Conservation (phyloP, 495 filamentous ascomycete genomes). For the Neurospora sp. region DNA sequence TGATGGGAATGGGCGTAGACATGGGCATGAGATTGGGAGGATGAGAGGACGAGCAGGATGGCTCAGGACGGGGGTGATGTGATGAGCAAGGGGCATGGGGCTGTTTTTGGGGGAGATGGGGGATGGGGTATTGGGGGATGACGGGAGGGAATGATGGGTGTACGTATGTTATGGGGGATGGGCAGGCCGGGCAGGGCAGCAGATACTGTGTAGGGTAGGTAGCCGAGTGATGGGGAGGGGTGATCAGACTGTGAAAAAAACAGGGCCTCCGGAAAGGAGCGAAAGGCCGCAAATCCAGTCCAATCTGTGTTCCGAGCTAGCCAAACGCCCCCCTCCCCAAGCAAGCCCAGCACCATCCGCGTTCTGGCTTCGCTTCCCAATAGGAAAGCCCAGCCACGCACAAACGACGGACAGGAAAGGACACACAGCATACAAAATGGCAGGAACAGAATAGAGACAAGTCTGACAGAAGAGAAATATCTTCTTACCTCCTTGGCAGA, state of each 20-base stretch:
- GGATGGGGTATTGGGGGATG: not conserved
- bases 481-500: constrained; percentile 34
- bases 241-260: not conserved
- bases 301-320: not conserved
- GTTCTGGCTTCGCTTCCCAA: not conserved
- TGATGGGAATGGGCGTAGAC: not conserved
- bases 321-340: not conserved
- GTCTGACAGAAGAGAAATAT: constrained; percentile 7
- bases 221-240: not conserved
- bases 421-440: constrained; percentile 1
- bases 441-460: constrained; percentile 1
- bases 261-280: not conserved
- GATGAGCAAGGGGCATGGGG: not conserved
- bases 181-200: not conserved
- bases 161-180: not conserved
- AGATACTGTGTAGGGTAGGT: not conserved
- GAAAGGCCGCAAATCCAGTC: not conserved
- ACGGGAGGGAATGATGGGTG: not conserved
- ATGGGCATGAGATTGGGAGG: constrained; percentile 6
- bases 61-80: not conserved
- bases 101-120: not conserved
- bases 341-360: not conserved
- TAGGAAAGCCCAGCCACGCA: not conserved
- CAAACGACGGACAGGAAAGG: constrained; percentile 1
- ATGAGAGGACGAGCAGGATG: not conserved